Evolutionary conservation across 768 basidiomycete species (phyloP).

Genomic region (Hygrophorus pudorinus): DNA sequence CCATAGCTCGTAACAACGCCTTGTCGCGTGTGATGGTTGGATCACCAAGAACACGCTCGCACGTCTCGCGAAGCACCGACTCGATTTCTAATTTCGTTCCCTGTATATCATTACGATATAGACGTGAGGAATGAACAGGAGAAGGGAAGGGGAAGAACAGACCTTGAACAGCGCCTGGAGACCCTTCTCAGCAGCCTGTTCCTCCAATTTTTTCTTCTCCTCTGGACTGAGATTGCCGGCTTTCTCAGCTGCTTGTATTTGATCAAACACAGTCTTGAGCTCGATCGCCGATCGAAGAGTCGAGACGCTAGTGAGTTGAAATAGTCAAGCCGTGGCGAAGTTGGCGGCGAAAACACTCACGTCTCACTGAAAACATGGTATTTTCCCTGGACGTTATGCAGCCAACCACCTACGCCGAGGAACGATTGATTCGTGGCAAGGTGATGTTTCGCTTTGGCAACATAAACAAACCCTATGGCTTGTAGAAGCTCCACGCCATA

Average conservation of each 20-base stretch:
- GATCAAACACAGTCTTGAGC: conserved; percentile 83
- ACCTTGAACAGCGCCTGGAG: conserved; percentile 88
- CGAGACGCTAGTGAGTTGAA: conserved; percentile 54
- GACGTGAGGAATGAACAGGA: not conserved
- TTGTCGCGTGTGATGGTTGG: conserved; percentile 43
- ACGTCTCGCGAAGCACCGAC: conserved; percentile 80
- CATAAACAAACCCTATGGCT: conserved; percentile 79
- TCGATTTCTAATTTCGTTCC: conserved; percentile 90
- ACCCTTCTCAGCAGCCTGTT: conserved; percentile 90
- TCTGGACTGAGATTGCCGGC: conserved; percentile 71
- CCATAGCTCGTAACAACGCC: conserved; percentile 64
- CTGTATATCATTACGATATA: no score
- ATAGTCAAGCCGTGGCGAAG: conserved; percentile 3
- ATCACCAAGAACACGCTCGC: conserved; percentile 69
- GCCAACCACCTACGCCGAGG: conserved; percentile 87
- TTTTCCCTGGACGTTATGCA: conserved; percentile 87
- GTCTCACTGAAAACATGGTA: conserved; percentile 93
- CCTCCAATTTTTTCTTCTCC: conserved; percentile 75
- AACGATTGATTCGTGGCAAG: conserved; percentile 61
- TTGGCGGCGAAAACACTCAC: conserved; percentile 32
- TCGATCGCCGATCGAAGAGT: conserved; percentile 82
- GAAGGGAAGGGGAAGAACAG: conserved; percentile 5
- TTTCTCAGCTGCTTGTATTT: conserved; percentile 84
- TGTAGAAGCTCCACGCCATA: conserved; percentile 84
- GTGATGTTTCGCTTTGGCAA: conserved; percentile 73